These are phyloP conservation scores for Rhodotorula glutinis DNA, from an alignment of 1,284 basidiomycete species.

Conservation along the genomic window DNA sequence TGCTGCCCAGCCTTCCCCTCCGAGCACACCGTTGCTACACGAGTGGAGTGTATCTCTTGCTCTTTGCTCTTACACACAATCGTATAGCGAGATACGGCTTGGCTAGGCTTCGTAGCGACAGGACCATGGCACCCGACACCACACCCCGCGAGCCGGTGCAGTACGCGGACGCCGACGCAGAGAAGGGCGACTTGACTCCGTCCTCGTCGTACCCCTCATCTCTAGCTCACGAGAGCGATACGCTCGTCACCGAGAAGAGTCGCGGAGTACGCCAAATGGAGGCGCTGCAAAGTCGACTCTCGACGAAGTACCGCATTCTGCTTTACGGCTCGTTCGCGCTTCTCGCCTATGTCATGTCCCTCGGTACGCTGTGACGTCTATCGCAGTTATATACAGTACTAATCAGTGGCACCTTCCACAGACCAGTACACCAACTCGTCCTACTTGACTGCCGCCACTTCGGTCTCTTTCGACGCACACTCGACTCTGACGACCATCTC, in stretches of 20 bases:
- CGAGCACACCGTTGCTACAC: too few relatives aligned
- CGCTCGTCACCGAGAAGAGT: conserved; percentile 37
- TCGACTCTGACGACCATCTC: conserved; percentile 46
- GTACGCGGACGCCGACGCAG: background rate
- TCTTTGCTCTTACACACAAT: too few relatives aligned
- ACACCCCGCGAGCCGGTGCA: background rate
- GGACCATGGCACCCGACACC: background rate
- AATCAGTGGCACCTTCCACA: background rate
- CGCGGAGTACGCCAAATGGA: conserved; percentile 48
- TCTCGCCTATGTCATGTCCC: conserved; percentile 46
- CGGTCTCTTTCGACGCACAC: conserved; percentile 44
- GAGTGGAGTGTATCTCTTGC: too few relatives aligned
- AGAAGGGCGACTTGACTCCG: conserved; percentile 9
- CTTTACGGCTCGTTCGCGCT: conserved; percentile 46
- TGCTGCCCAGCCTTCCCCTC: too few relatives aligned
- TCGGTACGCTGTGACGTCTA: conserved; percentile 40
- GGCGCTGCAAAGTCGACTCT: conserved; percentile 40
- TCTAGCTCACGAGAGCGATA: background rate
- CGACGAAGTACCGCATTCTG: conserved; percentile 37
- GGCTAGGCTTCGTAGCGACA: too few relatives aligned
- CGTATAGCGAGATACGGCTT: too few relatives aligned
- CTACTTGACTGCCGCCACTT: conserved; percentile 46
- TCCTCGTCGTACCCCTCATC: background rate
- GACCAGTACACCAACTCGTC: conserved; percentile 38
- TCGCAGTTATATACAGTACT: too few relatives aligned